Conservation (phyloP, 441 rosid genomes). For the Erodium chrysanthum region DNA sequence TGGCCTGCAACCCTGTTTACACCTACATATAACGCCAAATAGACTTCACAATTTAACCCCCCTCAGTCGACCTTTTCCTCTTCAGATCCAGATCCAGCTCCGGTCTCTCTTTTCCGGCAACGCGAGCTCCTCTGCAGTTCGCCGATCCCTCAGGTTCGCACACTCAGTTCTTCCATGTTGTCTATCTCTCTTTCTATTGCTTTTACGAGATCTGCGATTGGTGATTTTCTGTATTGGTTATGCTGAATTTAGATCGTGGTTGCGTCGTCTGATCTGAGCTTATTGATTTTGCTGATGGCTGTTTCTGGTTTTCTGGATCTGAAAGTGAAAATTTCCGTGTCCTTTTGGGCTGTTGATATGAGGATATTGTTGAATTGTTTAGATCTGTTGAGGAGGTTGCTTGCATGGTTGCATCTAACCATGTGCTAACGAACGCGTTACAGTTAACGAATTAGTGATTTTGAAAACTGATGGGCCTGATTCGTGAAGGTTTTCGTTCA, state of each 20-base stretch:
- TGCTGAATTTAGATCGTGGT: background rate
- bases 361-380: background rate
- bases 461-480: no score
- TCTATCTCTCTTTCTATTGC: background rate
- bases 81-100: background rate
- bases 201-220: background rate
- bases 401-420: background rate
- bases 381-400: background rate
- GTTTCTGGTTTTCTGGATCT: background rate
- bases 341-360: background rate
- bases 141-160: background rate
- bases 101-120: no score
- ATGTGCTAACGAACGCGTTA: no score
- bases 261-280: background rate
- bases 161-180: no score
- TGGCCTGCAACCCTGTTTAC: background rate
- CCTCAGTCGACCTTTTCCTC: background rate
- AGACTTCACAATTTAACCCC: background rate
- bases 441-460: no score
- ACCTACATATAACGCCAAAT: background rate
- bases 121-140: background rate
- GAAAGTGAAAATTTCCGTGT: background rate
- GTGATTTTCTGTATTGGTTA: background rate
- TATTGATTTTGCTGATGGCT: no score
- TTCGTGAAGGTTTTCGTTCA: no score